Evolutionary conservation across 129 eudicot species (phyloP).

Genomic region (Escallonia rubra): DNA sequence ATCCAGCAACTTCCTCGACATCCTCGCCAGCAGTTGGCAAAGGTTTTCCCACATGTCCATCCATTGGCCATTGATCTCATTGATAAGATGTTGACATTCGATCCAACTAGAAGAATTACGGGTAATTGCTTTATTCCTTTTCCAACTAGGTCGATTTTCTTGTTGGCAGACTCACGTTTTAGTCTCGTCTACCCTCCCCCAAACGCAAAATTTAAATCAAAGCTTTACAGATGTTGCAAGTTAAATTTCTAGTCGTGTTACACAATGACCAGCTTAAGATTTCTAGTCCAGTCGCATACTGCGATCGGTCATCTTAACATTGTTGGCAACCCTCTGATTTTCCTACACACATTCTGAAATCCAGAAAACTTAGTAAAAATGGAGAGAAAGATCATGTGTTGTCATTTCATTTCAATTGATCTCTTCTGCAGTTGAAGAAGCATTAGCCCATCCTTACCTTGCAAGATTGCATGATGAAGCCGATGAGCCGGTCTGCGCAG

Average conservation of each 20-base stretch:
- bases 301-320: no score
- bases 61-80: conserved; percentile 80
- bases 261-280: no score
- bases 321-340: no score
- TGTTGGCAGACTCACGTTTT: not conserved
- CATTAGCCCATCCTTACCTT: conserved; percentile 79
- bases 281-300: no score
- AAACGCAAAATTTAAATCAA: no score
- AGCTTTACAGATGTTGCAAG: no score
- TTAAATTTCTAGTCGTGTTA: no score
- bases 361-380: no score
- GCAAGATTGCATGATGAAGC: conserved; percentile 73
- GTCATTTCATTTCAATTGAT: not conserved
- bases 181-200: no score
- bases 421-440: conserved; percentile 71
- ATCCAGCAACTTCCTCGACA: conserved; percentile 64
- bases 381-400: no score
- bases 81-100: conserved; percentile 77
- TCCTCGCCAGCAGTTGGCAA: conserved; percentile 52
- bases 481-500: conserved; percentile 74
- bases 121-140: conserved; percentile 29
- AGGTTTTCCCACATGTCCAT: conserved; percentile 70
- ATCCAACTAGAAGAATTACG: conserved; percentile 77
- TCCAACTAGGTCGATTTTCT: not conserved
- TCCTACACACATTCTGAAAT: no score